Conservation (phyloP, 495 filamentous ascomycete genomes). For the Penicillium lagena region DNA sequence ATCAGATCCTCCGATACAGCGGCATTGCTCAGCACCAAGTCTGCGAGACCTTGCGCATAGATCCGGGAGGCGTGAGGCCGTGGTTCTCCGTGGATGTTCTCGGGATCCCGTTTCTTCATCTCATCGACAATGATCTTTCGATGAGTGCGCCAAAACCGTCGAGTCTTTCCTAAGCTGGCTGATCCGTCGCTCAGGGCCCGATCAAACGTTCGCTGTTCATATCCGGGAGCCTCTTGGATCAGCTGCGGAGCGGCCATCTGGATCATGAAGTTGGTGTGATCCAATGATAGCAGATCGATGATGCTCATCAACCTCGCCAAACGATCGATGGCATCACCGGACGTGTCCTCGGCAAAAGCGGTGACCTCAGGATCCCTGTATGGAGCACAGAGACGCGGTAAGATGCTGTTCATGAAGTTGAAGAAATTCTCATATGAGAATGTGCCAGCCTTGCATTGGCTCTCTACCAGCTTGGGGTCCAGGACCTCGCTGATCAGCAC, state of each 20-base stretch:
- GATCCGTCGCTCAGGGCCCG: slow-evolving; percentile 59
- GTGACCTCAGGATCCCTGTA: slow-evolving; percentile 82
- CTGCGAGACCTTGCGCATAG: slow-evolving; percentile 69
- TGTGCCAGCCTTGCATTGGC: slow-evolving; percentile 69
- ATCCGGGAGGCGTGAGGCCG: slow-evolving; percentile 49
- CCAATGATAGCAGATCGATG: slow-evolving; percentile 86
- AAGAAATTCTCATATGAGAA: slow-evolving; percentile 97
- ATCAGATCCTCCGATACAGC: slow-evolving; percentile 51
- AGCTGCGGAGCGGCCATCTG: slow-evolving; percentile 73
- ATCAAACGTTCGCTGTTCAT: slow-evolving; percentile 74
- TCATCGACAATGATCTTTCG: slow-evolving; percentile 64
- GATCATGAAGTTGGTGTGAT: slow-evolving; percentile 92
- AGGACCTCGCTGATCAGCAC: slow-evolving; percentile 78
- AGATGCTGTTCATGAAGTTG: slow-evolving; percentile 74
- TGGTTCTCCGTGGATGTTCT: slow-evolving; percentile 49
- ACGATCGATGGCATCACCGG: slow-evolving; percentile 76
- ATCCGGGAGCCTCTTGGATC: slow-evolving; percentile 70
- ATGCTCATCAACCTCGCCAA: slow-evolving; percentile 77
- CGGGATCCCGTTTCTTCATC: slow-evolving; percentile 63
- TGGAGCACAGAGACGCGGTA: slow-evolving; percentile 93
- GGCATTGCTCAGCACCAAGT: slow-evolving; percentile 56
- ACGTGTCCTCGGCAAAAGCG: slow-evolving; percentile 63
- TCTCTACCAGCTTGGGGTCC: slow-evolving; percentile 68
- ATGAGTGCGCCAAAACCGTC: slow-evolving; percentile 66
- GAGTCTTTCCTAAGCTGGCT: slow-evolving; percentile 52